Base-by-base conservation (phyloP, 306 rosid genomes). In the Citrullus amarus region DNA sequence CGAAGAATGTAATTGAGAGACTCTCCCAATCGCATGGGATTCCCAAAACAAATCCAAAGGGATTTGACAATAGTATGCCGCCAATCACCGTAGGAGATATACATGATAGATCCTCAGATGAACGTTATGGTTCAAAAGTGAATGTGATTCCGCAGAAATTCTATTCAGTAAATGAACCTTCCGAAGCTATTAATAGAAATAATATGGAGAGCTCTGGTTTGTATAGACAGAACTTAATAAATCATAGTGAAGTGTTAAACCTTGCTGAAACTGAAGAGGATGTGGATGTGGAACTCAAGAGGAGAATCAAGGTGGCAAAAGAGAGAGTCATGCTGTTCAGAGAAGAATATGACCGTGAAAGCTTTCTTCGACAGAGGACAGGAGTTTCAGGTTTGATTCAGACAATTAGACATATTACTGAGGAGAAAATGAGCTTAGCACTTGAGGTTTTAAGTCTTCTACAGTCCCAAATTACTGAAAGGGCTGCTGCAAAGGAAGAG, bases 1-100 rank as follows among this genome's bases (percentile, higher is more conserved):
- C 99, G 12, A 95, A 95, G 84, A 92, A 87, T 92, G 98, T 95
- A 44, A 85, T 92, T 56, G 97, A 95, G 85, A 92, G 96, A 81
- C 97, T 95, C 81, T 92, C 93, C 34, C 92, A 88, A 78, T 80
- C 92, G 79, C 87, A 83, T 82, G 83, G 77, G 72, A 61, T 82
- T 81, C 85, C 91, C 22, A 85, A 88, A 81, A 54, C 81, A 51
- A 82, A 77, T 79, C 78, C 86, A 80, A 83, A 86, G 66, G 89
- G 89, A 28, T 76, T 86, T 78, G 85, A 79, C 75, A 79, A 77
- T 59, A 92, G 88, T 57, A 77, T 88, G 74, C 98, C 97, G 66
- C 98, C 97, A 61, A 84, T 90, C 82, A 88, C 96, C 18, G 86
- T 92, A 30, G 95, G 88, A 71, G 96, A 94, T 77, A 89, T 90